Conservation (phyloP, 495 filamentous ascomycete species). For the Pseudotulostoma volvatum region DNA sequence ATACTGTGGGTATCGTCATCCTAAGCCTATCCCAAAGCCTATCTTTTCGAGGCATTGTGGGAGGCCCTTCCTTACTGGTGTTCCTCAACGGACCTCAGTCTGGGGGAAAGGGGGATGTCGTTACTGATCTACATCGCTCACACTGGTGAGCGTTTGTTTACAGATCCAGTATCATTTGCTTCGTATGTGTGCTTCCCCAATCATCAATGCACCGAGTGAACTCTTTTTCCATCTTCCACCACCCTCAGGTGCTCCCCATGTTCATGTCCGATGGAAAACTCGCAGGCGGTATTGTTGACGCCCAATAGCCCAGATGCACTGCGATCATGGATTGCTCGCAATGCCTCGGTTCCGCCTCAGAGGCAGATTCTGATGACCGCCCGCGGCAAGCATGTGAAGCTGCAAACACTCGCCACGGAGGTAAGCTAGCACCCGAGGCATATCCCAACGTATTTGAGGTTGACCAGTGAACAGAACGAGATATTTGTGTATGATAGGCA, state of each 20-base stretch:
- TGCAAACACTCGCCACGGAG: slow-evolving; percentile 58
- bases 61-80: no score
- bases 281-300: no score
- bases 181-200: slow-evolving; percentile 49
- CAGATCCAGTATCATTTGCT: slow-evolving; percentile 50
- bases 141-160: slow-evolving; percentile 63
- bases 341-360: slow-evolving; percentile 47
- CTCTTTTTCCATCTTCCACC: slow-evolving; percentile 3
- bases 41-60: no score
- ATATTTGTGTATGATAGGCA: slow-evolving; percentile 76
- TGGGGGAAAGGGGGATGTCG: slow-evolving; percentile 44
- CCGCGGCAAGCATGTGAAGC: slow-evolving; percentile 64
- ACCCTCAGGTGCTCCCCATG: not conserved
- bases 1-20: no score
- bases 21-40: no score
- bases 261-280: no score
- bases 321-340: slow-evolving; percentile 48
- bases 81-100: no score
- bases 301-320: slow-evolving; percentile 51
- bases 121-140: slow-evolving; percentile 76
- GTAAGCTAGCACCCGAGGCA: slow-evolving; percentile 26
- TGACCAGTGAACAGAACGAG: slow-evolving; percentile 41
- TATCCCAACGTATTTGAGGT: slow-evolving; percentile 5
- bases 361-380: slow-evolving; percentile 70
- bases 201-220: slow-evolving; percentile 2